Percentiles rank a stretch among this genome's conserved stretches.
phyloP scores from a whole-genome alignment of 495 filamentous ascomycete genomes.

The Hyaloscypha finlandica region DNA sequence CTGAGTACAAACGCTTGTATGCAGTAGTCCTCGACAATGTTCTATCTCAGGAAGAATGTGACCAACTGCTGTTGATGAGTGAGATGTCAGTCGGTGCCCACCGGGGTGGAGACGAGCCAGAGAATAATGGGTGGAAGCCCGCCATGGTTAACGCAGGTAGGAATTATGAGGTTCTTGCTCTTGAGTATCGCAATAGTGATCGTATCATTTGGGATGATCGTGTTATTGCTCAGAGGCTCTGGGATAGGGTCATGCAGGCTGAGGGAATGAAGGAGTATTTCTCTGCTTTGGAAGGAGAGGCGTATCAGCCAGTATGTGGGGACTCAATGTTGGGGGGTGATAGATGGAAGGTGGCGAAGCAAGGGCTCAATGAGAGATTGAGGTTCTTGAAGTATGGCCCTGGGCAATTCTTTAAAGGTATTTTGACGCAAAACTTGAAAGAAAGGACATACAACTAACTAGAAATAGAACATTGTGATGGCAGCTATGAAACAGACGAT shows the following conservation, averaged over 20 bases:
- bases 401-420: slow-evolving; percentile 75
- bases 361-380: slow-evolving; percentile 72
- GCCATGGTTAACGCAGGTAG: slow-evolving; percentile 71
- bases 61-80: slow-evolving; percentile 54
- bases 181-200: slow-evolving; percentile 61
- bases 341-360: slow-evolving; percentile 51
- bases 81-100: slow-evolving; percentile 45
- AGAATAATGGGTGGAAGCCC: slow-evolving; percentile 51
- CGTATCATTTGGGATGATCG: slow-evolving; percentile 73
- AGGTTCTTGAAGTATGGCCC: slow-evolving; percentile 76
- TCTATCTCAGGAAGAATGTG: slow-evolving; percentile 61
- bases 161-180: slow-evolving; percentile 57
- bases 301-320: slow-evolving; percentile 15
- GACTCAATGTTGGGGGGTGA: slow-evolving; percentile 32
- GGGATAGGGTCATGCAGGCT: slow-evolving; percentile 45
- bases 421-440: slow-evolving; percentile 24
- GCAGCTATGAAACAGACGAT: slow-evolving; percentile 61
- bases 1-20: slow-evolving; percentile 54
- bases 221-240: slow-evolving; percentile 62
- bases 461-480: slow-evolving; percentile 71
- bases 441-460: not conserved
- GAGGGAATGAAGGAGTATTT: slow-evolving; percentile 32
- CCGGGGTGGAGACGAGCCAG: slow-evolving; percentile 33
- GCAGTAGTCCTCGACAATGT: slow-evolving; percentile 68
- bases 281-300: slow-evolving; percentile 17